A percentile compares a stretch with the other conserved stretches of the same genome.
These are phyloP conservation scores for Excoecaria agallocha DNA, from an alignment of 345 rosid species.

Conservation along the genomic window DNA sequence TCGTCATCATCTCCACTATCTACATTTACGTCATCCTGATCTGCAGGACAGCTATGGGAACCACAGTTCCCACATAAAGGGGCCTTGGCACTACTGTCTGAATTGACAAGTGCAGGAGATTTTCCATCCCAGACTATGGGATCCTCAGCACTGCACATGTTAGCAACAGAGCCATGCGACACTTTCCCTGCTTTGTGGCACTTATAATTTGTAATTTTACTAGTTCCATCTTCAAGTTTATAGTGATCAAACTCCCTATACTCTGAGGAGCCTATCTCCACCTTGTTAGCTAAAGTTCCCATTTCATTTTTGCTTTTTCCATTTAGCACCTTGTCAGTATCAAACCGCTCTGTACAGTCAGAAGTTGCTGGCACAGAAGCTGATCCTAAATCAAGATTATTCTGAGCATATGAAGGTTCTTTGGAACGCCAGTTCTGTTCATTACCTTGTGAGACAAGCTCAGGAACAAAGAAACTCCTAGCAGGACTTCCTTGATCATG, in stretches of 20 bases:
- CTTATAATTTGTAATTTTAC: constrained; percentile 34
- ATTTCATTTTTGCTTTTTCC: constrained; percentile 44
- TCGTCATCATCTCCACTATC: constrained; percentile 86
- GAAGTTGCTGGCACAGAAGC: constrained; percentile 44
- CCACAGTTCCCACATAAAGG: constrained; percentile 31
- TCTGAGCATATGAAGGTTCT: constrained; percentile 33
- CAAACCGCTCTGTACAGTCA: constrained; percentile 44
- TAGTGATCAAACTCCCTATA: constrained; percentile 31
- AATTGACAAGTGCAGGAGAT: constrained; percentile 48
- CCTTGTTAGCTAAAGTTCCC: constrained; percentile 40
- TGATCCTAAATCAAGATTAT: constrained; percentile 39
- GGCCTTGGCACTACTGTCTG: constrained; percentile 48
- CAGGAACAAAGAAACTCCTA: constrained; percentile 49
- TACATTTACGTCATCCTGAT: constrained; percentile 57
- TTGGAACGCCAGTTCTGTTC: constrained; percentile 36
- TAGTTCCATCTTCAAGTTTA: constrained; percentile 41
- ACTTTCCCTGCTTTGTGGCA: constrained; percentile 27
- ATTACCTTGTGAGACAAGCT: constrained; percentile 40
- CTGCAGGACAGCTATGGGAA: constrained; percentile 36
- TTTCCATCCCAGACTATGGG: constrained; percentile 52
- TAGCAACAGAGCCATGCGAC: constrained; percentile 22
- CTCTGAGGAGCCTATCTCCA: constrained; percentile 29
- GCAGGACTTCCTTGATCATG: constrained; percentile 42
- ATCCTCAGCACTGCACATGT: constrained; percentile 41
- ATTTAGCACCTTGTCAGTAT: constrained; percentile 35